A percentile compares a stretch with the other conserved stretches of the same genome.
These are phyloP conservation scores for Deuterostichococcus epilithicus DNA, from an alignment of 139 green algal genomes.

Conservation along the genomic window DNA sequence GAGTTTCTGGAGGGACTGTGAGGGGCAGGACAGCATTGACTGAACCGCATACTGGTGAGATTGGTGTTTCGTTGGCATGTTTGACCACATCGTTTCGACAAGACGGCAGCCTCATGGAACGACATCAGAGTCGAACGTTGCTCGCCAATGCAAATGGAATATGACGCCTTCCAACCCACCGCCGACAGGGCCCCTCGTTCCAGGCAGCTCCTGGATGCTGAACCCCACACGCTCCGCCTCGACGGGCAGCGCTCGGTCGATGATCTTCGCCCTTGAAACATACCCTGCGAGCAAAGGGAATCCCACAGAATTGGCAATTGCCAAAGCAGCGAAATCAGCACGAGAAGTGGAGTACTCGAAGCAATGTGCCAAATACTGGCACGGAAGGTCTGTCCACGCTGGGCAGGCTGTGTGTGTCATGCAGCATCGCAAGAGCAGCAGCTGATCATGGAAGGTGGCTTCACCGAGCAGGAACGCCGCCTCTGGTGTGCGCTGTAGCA, in stretches of 20 bases:
- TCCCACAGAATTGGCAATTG: no score
- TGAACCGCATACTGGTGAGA: not conserved
- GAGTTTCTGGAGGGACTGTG: not conserved
- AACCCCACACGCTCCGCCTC: constrained; percentile 14
- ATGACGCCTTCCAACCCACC: constrained; percentile 21
- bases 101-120: not conserved
- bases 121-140: not conserved
- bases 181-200: constrained; percentile 1
- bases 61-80: not conserved
- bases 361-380: no score
- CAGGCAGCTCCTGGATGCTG: not conserved
- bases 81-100: not conserved
- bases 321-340: no score
- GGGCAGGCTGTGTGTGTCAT: no score
- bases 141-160: not conserved
- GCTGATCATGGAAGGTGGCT: not conserved
- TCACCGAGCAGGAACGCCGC: constrained; percentile 15
- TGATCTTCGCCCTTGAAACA: not conserved
- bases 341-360: no score
- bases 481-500: not conserved
- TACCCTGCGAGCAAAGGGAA: not conserved
- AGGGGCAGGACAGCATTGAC: not conserved
- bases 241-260: constrained; percentile 8
- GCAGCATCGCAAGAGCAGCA: no score
- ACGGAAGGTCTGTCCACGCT: no score